Percentiles rank a stretch among this genome's conserved stretches.
Conservation (phyloP, 164 flowering plant species). For the Tinospora cordifolia region DNA sequence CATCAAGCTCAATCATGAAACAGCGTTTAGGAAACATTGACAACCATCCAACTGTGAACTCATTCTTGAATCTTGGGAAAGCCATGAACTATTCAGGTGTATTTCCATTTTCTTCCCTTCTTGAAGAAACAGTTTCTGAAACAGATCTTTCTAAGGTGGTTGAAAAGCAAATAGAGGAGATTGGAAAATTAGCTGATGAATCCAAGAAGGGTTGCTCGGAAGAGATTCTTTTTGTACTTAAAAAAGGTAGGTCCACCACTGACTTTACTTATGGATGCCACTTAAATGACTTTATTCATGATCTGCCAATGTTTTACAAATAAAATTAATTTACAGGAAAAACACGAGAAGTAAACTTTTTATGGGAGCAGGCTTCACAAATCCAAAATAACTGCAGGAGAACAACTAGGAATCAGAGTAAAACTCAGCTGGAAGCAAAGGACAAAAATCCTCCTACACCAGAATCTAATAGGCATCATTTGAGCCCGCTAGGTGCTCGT, state of each 20-base stretch:
- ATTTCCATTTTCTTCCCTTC: conserved; percentile 15
- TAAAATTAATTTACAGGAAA: conserved; percentile 16
- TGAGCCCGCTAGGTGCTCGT: conserved; percentile 46
- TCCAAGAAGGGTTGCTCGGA: conserved; percentile 15
- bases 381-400: conserved; percentile 14
- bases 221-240: conserved; percentile 18
- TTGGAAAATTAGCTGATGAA: conserved; percentile 22
- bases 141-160: conserved; percentile 23
- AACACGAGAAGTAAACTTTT: conserved; percentile 8
- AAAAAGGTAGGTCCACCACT: conserved; percentile 10
- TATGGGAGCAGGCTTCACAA: conserved; percentile 10
- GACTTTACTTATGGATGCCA: background rate
- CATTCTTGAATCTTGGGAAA: conserved; percentile 24
- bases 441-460: conserved; percentile 8
- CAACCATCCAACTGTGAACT: conserved; percentile 31
- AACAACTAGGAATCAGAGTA: conserved; percentile 21
- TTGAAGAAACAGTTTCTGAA: conserved; percentile 20
- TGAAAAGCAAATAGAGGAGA: conserved; percentile 35
- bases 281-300: background rate
- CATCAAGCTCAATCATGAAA: conserved; percentile 35
- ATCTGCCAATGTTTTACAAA: conserved; percentile 8
- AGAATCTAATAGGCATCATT: conserved; percentile 19
- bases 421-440: conserved; percentile 10
- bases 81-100: conserved; percentile 2
- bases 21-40: conserved; percentile 22